Evolutionary conservation across 108 stramenopile species (phyloP), one percentile per base, ranked within the genome.

Genomic region (Cyclotella choctawhatcheeana): DNA sequence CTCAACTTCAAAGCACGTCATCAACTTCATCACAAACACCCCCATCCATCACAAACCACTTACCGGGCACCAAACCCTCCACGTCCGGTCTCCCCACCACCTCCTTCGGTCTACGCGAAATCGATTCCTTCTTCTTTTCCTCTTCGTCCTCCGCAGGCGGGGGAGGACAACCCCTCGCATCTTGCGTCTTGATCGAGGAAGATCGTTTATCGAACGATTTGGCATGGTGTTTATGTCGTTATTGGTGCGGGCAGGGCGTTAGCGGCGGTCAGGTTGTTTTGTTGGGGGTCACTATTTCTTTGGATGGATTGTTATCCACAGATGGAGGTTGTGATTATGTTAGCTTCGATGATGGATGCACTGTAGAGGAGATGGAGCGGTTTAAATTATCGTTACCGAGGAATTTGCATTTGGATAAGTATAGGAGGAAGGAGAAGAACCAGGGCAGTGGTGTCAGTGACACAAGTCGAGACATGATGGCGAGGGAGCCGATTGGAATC

Each of bases 171-270:
- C 88, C 91, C 14, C 69, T 94, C 13, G 88, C 85, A 58, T 85
- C 93, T 7, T 69, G 76, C 37, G 77, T 91, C 5, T 44, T 88
- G 44, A 30, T 94, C 5, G 84, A 92, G 63, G 88, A 94, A 71
- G 93, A 94, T 82, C 86, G 93, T n/a, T 84, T 87, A 81, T 83
- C 89, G 0, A 70, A 78, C 47, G 88, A 90, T 78, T 64, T 92
- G 44, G 85, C 88, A 14, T 29, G 71, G 10, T 70, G 78, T 17
- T 59, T 94, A 17, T 65, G 85, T 43, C 73, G 85, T 48, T 92
- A 90, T 79, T 94, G 93, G 93, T 87, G 80, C 65, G 89, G 88
- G 13, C 89, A 94, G 84, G 82, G 76, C 33, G 77, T 79, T 26
- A 67, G 77, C 13, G 72, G 78, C 25, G 60, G 73, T 27, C 82